These are phyloP conservation scores for Plasmodium yoelii DNA, from an alignment of 169 alveolate genomes.

Conservation along the genomic window DNA sequence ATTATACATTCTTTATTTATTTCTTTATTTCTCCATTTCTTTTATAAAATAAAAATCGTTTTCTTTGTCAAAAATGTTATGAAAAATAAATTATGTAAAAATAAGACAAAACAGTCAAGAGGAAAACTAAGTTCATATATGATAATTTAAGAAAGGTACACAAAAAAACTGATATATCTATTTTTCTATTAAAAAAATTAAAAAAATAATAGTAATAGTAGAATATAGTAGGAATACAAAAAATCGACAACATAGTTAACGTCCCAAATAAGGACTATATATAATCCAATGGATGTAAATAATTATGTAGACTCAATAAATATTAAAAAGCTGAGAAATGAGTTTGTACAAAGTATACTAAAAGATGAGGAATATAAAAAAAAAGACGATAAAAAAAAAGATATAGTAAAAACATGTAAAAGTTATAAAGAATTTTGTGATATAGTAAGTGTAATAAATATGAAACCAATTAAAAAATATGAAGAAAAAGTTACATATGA, in stretches of 20 bases:
- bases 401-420: constrained; percentile 60
- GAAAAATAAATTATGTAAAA: no score
- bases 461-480: constrained; percentile 72
- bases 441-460: constrained; percentile 51
- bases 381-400: constrained; percentile 74
- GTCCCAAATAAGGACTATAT: no score
- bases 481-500: constrained; percentile 67
- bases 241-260: not conserved
- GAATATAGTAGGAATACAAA: not conserved
- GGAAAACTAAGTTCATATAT: no score
- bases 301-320: constrained; percentile 10
- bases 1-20: no score
- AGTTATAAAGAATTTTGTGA: constrained; percentile 74
- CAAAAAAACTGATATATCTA: no score
- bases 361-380: constrained; percentile 64
- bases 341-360: constrained; percentile 35
- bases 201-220: not conserved
- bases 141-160: no score
- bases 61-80: no score
- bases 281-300: constrained; percentile 4
- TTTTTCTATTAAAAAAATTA: no score
- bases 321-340: constrained; percentile 43
- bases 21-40: no score
- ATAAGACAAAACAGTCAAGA: no score
- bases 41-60: no score